Conservation (phyloP, 805 yeast genomes). For the Yamadazyma laniorum region DNA sequence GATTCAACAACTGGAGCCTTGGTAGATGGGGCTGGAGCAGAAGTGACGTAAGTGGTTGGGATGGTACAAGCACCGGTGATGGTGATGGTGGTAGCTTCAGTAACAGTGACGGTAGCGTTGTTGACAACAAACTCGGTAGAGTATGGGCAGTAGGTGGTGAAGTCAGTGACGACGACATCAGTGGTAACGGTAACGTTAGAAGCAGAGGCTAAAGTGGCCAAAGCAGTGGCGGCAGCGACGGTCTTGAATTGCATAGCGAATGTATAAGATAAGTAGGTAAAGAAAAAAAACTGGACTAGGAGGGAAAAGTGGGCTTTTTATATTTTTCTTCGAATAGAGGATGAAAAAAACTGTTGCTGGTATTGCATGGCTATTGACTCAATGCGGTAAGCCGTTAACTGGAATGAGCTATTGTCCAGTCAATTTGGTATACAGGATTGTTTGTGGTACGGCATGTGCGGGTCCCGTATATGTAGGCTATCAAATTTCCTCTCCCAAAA, state of each 20-base stretch:
- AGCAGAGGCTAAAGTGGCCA: constrained; percentile 44
- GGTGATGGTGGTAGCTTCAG: constrained; percentile 78
- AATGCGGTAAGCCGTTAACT: constrained; percentile 5
- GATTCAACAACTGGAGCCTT: constrained; percentile 26
- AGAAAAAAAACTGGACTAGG: constrained; percentile 5
- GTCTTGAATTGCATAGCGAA: constrained; percentile 38
- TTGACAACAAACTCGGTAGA: constrained; percentile 66
- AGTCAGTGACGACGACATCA: constrained; percentile 60
- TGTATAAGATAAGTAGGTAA: constrained; percentile 8
- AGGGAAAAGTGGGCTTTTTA: constrained; percentile 4
- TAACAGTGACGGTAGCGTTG: constrained; percentile 69
- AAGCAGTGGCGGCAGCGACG: constrained; percentile 37
- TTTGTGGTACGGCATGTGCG: not conserved
- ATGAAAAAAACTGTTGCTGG: not conserved
- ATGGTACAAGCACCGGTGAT: constrained; percentile 86
- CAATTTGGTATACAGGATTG: not conserved
- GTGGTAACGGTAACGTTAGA: constrained; percentile 49
- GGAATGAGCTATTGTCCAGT: constrained; percentile 2
- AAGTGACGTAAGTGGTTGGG: constrained; percentile 43
- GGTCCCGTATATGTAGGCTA: no score
- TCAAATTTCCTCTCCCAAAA: no score
- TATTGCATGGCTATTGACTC: constrained; percentile 1
- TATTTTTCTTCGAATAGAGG: not conserved
- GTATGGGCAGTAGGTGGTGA: constrained; percentile 76
- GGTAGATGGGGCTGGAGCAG: constrained; percentile 20